Percentiles rank a stretch among this genome's conserved stretches.
Conservation (phyloP, 192 early-diverging fungal species). For the Coemansia sp. region DNA sequence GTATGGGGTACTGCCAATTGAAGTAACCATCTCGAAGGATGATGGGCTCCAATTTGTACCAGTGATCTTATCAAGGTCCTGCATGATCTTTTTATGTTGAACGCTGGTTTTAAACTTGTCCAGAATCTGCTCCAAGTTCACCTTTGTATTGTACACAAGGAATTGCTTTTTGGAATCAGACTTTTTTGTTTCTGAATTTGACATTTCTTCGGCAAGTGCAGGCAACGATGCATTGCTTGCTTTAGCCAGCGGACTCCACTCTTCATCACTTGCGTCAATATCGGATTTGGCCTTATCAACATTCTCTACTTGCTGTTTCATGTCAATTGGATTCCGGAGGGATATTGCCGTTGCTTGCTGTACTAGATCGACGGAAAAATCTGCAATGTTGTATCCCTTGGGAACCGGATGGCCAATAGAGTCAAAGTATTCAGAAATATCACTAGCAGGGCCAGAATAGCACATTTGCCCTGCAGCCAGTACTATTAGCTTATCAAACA, state of each 20-base stretch:
- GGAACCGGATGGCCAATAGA: constrained; percentile 80
- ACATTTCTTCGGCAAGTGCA: not conserved
- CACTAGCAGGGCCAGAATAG: constrained; percentile 77
- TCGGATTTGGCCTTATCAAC: not conserved
- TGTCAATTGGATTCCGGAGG: no score
- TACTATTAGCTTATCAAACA: constrained; percentile 88
- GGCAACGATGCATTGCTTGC: constrained; percentile 4
- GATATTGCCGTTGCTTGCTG: constrained; percentile 37
- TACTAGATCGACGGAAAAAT: constrained; percentile 60
- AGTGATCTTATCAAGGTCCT: constrained; percentile 19
- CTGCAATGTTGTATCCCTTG: constrained; percentile 87
- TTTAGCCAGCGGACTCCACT: constrained; percentile 30
- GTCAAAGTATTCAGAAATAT: constrained; percentile 65
- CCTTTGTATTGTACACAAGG: constrained; percentile 26
- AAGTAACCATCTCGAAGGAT: constrained; percentile 32
- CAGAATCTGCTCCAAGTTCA: constrained; percentile 26
- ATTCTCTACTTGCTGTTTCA: not conserved
- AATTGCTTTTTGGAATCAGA: constrained; percentile 8
- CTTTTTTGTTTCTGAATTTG: not conserved
- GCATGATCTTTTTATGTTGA: constrained; percentile 4
- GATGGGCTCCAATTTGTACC: constrained; percentile 33
- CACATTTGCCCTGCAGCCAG: constrained; percentile 80
- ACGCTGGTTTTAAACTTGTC: constrained; percentile 24
- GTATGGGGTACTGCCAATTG: constrained; percentile 28
- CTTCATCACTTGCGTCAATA: constrained; percentile 15